Conservation (phyloP, 1,139 yeast species). For the Saccharomyces pastorianus region DNA sequence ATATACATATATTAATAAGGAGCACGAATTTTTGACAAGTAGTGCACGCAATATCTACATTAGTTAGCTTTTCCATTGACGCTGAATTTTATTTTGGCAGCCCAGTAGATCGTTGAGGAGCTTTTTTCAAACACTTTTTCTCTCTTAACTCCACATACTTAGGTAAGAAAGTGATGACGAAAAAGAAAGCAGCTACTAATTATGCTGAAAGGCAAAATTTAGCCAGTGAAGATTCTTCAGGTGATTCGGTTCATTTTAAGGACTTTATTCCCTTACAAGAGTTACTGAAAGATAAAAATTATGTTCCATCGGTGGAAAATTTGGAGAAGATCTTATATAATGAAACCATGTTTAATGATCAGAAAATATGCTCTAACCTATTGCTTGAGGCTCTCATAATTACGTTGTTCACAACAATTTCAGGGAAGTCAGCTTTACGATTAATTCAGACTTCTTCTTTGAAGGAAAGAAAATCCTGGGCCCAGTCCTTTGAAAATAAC, state of each 20-base stretch:
- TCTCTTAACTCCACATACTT: neutral
- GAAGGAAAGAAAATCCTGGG: constrained; percentile 4
- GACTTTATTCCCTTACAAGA: constrained; percentile 1
- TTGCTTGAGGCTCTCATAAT: constrained; percentile 14
- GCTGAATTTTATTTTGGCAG: neutral
- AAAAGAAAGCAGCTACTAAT: neutral
- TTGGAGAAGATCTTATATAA: neutral
- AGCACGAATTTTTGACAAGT: neutral
- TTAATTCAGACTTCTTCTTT: constrained; percentile 1
- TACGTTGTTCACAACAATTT: constrained; percentile 19
- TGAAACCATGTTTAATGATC: neutral
- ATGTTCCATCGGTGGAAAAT: neutral
- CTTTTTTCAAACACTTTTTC: neutral
- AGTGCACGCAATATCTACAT: neutral
- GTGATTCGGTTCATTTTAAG: neutral
- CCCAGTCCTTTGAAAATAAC: neutral
- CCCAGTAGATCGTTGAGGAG: neutral
- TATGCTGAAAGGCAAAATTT: neutral
- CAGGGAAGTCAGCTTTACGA: constrained; percentile 18
- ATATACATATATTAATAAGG: neutral
- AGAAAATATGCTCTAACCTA: neutral
- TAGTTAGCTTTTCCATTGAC: neutral
- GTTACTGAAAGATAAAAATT: constrained; percentile 11
- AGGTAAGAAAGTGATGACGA: neutral
- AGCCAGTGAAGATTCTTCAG: neutral